Percentiles rank a stretch among this genome's conserved stretches.
These are phyloP conservation scores for Licmophora abbreviata DNA, from an alignment of 108 stramenopile genomes.

Conservation along the genomic window DNA sequence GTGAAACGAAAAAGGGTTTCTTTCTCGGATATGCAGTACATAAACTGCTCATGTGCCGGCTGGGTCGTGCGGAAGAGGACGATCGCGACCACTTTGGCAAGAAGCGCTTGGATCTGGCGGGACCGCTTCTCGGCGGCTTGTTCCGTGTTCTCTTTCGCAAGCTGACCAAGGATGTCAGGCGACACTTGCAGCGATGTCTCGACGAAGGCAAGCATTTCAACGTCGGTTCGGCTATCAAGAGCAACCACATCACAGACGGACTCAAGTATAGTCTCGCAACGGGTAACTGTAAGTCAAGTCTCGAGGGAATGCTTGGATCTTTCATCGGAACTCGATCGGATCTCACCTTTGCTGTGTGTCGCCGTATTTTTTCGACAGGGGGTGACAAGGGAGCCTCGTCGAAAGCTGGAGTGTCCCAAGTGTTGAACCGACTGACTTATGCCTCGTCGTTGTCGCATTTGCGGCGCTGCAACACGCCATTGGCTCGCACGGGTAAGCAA, in stretches of 20 bases:
- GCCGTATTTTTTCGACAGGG: conserved; percentile 53
- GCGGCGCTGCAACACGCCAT: conserved; percentile 96
- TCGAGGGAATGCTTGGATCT: no score
- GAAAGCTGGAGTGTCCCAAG: conserved; percentile 98
- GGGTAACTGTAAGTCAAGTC: conserved; percentile 88
- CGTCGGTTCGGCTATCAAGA: conserved; percentile 92
- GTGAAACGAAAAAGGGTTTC: conserved; percentile 98
- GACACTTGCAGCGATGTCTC: conserved; percentile 90
- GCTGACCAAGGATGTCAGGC: conserved; percentile 89
- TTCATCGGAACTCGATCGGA: no score
- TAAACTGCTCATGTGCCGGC: conserved; percentile 91
- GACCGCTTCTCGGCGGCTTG: conserved; percentile 90
- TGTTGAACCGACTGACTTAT: conserved; percentile 86
- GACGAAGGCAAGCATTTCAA: conserved; percentile 96
- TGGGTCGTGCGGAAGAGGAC: conserved; percentile 92
- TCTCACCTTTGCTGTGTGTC: no score
- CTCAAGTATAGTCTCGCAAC: conserved; percentile 97
- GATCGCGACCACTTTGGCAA: conserved; percentile 99
- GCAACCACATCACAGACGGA: conserved; percentile 92
- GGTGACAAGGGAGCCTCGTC: conserved; percentile 85
- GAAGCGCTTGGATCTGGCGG: conserved; percentile 99
- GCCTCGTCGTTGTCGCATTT: conserved; percentile 96
- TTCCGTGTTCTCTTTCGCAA: conserved; percentile 95
- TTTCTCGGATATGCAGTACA: conserved; percentile 98
- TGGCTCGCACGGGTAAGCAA: conserved; percentile 97